Percentiles rank a stretch among this genome's conserved stretches.
phyloP scores from a whole-genome alignment of 805 yeast genomes.

The Helenozyma rhizophorensis region DNA sequence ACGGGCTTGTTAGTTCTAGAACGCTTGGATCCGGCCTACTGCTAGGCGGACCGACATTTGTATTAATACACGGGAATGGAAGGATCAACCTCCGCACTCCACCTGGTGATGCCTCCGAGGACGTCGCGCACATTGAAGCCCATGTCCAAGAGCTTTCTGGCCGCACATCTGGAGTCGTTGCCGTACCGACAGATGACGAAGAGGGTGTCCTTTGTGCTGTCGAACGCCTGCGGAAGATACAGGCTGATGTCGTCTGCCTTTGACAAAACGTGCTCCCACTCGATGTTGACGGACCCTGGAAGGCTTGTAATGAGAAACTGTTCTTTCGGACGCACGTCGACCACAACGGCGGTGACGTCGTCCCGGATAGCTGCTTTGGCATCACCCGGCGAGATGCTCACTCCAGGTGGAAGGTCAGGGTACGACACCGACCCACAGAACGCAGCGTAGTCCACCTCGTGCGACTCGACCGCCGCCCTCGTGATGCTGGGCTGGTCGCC shows the following conservation, averaged over 20 bases:
- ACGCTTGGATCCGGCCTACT: slow-evolving; percentile 24
- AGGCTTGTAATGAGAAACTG: slow-evolving; percentile 69
- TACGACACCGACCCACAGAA: slow-evolving; percentile 69
- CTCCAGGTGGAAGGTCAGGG: slow-evolving; percentile 39
- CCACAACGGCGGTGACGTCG: slow-evolving; percentile 32
- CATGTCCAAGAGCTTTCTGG: slow-evolving; percentile 46
- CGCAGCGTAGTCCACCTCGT: slow-evolving; percentile 54
- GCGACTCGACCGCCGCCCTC: slow-evolving; percentile 38
- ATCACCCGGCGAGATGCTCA: slow-evolving; percentile 44
- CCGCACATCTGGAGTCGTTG: slow-evolving; percentile 84
- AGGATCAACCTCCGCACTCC: slow-evolving; percentile 60
- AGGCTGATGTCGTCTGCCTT: slow-evolving; percentile 16
- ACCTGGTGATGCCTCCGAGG: slow-evolving; percentile 69
- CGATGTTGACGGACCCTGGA: slow-evolving; percentile 57
- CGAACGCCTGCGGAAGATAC: slow-evolving; percentile 16
- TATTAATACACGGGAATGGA: slow-evolving; percentile 11
- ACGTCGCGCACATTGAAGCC: slow-evolving; percentile 61
- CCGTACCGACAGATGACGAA: slow-evolving; percentile 82
- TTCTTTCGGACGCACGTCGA: slow-evolving; percentile 77
- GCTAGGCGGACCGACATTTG: not conserved
- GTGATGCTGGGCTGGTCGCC: slow-evolving; percentile 52
- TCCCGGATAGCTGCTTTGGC: slow-evolving; percentile 21
- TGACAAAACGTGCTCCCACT: slow-evolving; percentile 46
- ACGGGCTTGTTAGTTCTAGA: slow-evolving; percentile 49
- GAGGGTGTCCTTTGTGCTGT: slow-evolving; percentile 25